These are phyloP conservation scores for Lichtheimia hyalospora DNA, from an alignment of 371 early-diverging fungal genomes.

Conservation along the genomic window DNA sequence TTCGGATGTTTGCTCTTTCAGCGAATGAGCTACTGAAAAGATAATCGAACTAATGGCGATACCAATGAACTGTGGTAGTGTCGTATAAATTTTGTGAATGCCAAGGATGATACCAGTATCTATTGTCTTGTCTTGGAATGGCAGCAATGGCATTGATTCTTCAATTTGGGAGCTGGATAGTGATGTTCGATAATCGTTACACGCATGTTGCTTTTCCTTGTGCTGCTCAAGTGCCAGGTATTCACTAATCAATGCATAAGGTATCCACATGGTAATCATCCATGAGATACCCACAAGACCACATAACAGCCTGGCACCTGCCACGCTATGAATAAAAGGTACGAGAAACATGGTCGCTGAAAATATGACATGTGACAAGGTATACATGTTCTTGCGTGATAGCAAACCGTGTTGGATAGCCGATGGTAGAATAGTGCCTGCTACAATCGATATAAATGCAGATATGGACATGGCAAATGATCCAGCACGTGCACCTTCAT, in stretches of 20 bases:
- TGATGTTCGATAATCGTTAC: neutral
- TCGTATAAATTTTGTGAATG: slow-evolving; percentile 80
- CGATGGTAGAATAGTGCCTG: neutral
- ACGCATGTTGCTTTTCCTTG: neutral
- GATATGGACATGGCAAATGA: slow-evolving; percentile 58
- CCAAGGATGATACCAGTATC: slow-evolving; percentile 71
- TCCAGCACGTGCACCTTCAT: neutral
- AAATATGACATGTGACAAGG: slow-evolving; percentile 53
- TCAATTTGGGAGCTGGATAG: slow-evolving; percentile 4
- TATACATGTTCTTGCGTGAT: slow-evolving; percentile 56
- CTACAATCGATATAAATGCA: slow-evolving; percentile 57
- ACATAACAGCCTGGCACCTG: slow-evolving; percentile 55
- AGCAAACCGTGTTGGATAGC: slow-evolving; percentile 17
- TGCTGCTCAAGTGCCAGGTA: slow-evolving; percentile 46
- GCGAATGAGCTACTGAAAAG: slow-evolving; percentile 38
- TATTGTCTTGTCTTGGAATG: slow-evolving; percentile 11
- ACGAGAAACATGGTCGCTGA: slow-evolving; percentile 55
- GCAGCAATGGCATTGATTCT: neutral
- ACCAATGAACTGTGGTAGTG: slow-evolving; percentile 70
- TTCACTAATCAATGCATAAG: slow-evolving; percentile 75
- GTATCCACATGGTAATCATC: slow-evolving; percentile 76
- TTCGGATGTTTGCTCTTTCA: neutral
- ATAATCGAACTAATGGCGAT: slow-evolving; percentile 49
- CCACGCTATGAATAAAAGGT: slow-evolving; percentile 42
- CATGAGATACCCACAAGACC: slow-evolving; percentile 69